Evolutionary conservation across 176 grass and related monocot species (phyloP).

Genomic region (Oryza brachyantha): DNA sequence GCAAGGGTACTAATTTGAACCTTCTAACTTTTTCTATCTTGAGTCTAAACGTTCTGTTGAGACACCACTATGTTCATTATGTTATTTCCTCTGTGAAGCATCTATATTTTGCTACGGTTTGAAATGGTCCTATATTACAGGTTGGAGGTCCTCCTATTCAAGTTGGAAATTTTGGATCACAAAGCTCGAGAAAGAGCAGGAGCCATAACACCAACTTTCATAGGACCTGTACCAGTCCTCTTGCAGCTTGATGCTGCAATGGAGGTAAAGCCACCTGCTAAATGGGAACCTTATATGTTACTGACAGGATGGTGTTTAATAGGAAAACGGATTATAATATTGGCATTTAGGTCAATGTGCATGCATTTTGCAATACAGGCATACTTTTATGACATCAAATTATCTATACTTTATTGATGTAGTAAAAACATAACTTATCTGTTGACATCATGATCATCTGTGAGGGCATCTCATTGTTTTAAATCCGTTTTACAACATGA

Average conservation of each 20-base stretch:
- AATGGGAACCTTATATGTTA: slow-evolving; percentile 20
- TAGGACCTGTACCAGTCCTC: slow-evolving; percentile 75
- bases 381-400: not conserved
- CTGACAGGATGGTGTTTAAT: slow-evolving; percentile 8
- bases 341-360: not conserved
- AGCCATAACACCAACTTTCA: slow-evolving; percentile 69
- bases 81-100: not conserved
- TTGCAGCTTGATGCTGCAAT: slow-evolving; percentile 81
- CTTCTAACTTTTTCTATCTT: not conserved
- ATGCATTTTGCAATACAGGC: not conserved
- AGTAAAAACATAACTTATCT: not conserved
- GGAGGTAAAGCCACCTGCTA: slow-evolving; percentile 59
- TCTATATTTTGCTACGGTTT: slow-evolving; percentile 12
- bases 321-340: not conserved
- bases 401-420: not conserved
- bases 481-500: not conserved
- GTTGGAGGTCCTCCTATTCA: slow-evolving; percentile 88
- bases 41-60: not conserved
- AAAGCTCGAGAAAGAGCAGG: slow-evolving; percentile 96
- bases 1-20: not conserved
- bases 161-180: slow-evolving; percentile 91
- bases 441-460: slow-evolving; percentile 2
- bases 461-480: not conserved
- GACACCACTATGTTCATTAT: not conserved
- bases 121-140: slow-evolving; percentile 37